These are phyloP conservation scores for Ganoderma lingzhi DNA, from an alignment of 1,284 basidiomycete species.

Conservation along the genomic window DNA sequence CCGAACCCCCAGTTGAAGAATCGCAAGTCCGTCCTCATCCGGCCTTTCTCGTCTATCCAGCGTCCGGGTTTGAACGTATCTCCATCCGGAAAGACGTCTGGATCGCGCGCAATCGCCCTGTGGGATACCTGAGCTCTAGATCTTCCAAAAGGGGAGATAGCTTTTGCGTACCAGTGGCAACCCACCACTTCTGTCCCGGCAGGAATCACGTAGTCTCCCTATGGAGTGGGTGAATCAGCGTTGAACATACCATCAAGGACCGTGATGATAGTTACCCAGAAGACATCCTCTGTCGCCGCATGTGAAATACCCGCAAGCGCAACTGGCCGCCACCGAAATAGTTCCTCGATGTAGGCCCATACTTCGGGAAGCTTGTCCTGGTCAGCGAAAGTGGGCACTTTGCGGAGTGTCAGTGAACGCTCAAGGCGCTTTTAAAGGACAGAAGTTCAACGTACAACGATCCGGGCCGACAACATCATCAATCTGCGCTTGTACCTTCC, in stretches of 20 bases:
- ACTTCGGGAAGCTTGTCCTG: constrained; percentile 59
- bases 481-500: constrained; percentile 65
- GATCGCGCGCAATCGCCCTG: constrained; percentile 64
- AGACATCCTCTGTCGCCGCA: constrained; percentile 63
- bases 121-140: background rate
- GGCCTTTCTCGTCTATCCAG: constrained; percentile 60
- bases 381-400: constrained; percentile 62
- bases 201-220: constrained; percentile 66
- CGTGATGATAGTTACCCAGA: constrained; percentile 53
- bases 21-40: constrained; percentile 56
- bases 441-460: constrained; percentile 46
- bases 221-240: background rate
- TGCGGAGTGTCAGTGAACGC: background rate
- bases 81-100: constrained; percentile 62
- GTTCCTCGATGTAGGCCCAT: constrained; percentile 68
- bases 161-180: constrained; percentile 58
- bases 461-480: constrained; percentile 64
- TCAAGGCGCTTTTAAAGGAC: background rate
- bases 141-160: too few relatives aligned
- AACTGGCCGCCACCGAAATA: constrained; percentile 71
- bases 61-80: constrained; percentile 65
- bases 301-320: constrained; percentile 61
- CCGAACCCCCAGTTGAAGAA: constrained; percentile 68
- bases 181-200: constrained; percentile 65
- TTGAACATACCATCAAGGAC: background rate